phyloP scores from a whole-genome alignment of 73 alveolate species.

The Uronychia binucleata region DNA sequence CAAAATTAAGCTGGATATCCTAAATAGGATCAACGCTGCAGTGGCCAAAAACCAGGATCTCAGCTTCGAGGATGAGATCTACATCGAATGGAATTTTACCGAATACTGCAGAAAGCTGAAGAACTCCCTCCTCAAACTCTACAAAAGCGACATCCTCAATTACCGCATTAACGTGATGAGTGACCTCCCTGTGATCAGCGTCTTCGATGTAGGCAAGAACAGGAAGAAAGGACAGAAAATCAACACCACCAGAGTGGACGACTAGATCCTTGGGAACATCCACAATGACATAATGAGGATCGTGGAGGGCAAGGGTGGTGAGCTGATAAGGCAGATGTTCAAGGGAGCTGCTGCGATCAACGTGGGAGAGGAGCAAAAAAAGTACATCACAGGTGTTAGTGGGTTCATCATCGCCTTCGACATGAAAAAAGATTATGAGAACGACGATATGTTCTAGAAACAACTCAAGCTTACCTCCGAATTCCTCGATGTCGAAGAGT shows the following conservation, averaged over 20 bases:
- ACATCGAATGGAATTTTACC: not conserved
- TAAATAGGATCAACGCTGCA: not conserved
- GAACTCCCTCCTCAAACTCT: not conserved
- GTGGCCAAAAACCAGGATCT: not conserved
- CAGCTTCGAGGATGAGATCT: not conserved
- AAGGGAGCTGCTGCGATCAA: not conserved
- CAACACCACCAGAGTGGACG: not conserved
- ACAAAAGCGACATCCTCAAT: not conserved
- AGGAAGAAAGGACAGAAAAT: not conserved
- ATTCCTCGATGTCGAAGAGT: constrained; percentile 9
- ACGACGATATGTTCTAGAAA: not conserved
- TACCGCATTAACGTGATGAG: not conserved
- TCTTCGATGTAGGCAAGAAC: not conserved
- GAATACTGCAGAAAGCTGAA: not conserved
- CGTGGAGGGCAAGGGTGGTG: not conserved
- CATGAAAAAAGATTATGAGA: not conserved
- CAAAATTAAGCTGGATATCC: not conserved
- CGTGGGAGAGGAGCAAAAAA: not conserved
- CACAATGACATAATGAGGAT: not conserved
- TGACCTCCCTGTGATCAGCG: not conserved
- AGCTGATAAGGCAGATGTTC: not conserved
- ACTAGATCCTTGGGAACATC: not conserved
- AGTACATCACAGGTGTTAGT: not conserved
- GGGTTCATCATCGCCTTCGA: not conserved
- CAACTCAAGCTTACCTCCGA: constrained; percentile 7